phyloP scores from a whole-genome alignment of 2,329 filamentous ascomycete genomes.

The Cladophialophora exuberans region DNA sequence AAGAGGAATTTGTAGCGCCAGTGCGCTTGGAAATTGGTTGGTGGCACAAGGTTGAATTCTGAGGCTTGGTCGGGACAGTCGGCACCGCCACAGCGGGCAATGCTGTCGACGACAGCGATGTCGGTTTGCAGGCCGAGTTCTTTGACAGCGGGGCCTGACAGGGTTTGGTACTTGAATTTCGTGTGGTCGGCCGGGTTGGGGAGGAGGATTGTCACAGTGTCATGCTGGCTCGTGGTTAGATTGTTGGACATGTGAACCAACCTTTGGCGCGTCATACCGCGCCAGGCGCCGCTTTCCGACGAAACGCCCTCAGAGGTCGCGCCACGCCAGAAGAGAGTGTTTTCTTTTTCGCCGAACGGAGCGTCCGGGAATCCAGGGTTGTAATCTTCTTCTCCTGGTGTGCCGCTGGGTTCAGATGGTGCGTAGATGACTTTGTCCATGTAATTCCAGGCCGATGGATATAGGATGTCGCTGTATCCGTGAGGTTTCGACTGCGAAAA shows the following conservation, averaged over 20 bases:
- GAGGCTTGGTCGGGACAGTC: constrained; percentile 57
- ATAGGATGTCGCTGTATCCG: constrained; percentile 76
- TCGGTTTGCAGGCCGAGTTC: constrained; percentile 60
- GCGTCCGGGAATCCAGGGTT: constrained; percentile 49
- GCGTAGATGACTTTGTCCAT: constrained; percentile 59
- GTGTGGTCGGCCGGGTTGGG: constrained; percentile 42
- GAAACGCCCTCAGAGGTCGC: constrained; percentile 61
- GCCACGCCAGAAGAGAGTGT: constrained; percentile 76
- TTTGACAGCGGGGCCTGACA: constrained; percentile 45
- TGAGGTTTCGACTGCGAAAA: constrained; percentile 75
- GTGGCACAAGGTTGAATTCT: constrained; percentile 55
- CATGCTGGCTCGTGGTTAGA: constrained; percentile 48
- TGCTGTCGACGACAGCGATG: constrained; percentile 62
- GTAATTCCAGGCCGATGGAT: constrained; percentile 68
- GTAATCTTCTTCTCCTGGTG: constrained; percentile 28
- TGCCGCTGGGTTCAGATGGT: constrained; percentile 50
- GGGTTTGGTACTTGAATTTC: constrained; percentile 60
- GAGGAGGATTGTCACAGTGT: constrained; percentile 59
- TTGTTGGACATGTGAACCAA: constrained; percentile 71
- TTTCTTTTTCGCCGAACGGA: constrained; percentile 64
- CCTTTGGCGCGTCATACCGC: constrained; percentile 70
- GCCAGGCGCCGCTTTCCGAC: constrained; percentile 58
- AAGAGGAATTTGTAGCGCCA: constrained; percentile 72
- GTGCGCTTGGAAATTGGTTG: constrained; percentile 58
- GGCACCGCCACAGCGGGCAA: constrained; percentile 57